Evolutionary conservation across 2,329 filamentous ascomycete genomes (phyloP), one percentile per base, ranked within the genome.

Genomic region (Cryphonectria carpinicola): DNA sequence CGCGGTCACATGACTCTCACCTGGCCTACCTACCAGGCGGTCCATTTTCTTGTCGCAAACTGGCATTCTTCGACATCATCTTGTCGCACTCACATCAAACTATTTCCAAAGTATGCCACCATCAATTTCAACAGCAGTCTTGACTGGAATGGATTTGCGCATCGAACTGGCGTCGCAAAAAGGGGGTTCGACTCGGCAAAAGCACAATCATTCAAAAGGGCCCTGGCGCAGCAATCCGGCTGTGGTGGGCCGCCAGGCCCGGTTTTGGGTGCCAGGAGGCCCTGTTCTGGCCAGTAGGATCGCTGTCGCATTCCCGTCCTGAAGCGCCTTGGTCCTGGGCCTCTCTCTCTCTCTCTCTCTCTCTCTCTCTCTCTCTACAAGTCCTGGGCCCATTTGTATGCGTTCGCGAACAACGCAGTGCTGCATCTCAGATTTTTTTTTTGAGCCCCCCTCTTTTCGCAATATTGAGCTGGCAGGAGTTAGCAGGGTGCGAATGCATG

Each of bases 211-310:
- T 66, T 66, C n/a, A 49, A 4, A 67, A 67, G 39, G 37, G 65
- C 39, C 43, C 43, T 49, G 54, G 65, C 54, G 56, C 65, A 60
- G 65, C 65, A 58, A 32, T 54, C n/a, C n/a, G 52, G 65, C 35
- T 41, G 19, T 39, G 61, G 54, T 61, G 54, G 65, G 65, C 37
- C 65, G 49, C 49, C 46, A 28, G 46, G 49, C 28, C 46, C 25
- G 37, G 19, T 32, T 22, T 28, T 52, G 41, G 63, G 43, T 65
- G 68, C 70, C 70, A 72, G 68, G 68, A 72, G 70, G 67, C 73
- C 41, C 41, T 65, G 35, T 56, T 41, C 65, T 66, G 35, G 35
- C 76, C 76, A 77, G 75, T 77, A 60, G 74, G 70, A 73, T 71
- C 41, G 66, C 74, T 46, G 67, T 75, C 76, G 74, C 76, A 75